Conservation (phyloP, 2,329 filamentous ascomycete species). For the Pseudogymnoascus sp. region DNA sequence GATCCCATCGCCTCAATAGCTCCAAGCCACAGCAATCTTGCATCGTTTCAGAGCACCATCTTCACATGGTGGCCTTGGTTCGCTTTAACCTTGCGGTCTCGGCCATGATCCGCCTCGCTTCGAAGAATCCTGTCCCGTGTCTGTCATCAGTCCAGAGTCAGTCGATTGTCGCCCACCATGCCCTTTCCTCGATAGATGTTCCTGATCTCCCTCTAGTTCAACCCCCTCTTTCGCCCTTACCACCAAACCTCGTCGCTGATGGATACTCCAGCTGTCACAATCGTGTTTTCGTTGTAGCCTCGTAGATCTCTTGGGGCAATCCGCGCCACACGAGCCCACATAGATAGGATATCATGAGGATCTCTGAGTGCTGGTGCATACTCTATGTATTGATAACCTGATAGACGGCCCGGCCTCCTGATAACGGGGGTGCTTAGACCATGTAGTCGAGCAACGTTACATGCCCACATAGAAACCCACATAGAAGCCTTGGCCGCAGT, state of each 20-base stretch:
- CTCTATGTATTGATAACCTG: not conserved
- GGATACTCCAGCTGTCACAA: not conserved
- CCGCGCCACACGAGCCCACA: not conserved
- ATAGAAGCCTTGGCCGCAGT: not conserved
- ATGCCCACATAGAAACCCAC: not conserved
- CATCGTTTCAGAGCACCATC: not conserved
- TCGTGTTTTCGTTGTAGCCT: not conserved
- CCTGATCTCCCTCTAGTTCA: not conserved
- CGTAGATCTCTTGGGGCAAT: not conserved
- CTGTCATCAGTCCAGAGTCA: not conserved
- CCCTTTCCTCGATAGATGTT: not conserved
- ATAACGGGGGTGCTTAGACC: not conserved
- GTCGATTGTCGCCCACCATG: not conserved
- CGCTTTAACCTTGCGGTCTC: not conserved
- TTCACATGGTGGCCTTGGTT: not conserved
- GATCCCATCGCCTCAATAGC: not conserved
- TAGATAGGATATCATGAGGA: not conserved
- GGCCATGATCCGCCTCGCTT: not conserved
- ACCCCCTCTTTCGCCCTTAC: not conserved
- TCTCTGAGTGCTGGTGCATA: not conserved
- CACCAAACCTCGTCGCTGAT: not conserved
- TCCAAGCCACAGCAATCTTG: not conserved
- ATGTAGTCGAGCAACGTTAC: not conserved
- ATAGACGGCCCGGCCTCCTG: not conserved
- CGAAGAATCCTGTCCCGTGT: not conserved